Evolutionary conservation across 306 rosid species (phyloP).

Genomic region (Cicer bijugum): DNA sequence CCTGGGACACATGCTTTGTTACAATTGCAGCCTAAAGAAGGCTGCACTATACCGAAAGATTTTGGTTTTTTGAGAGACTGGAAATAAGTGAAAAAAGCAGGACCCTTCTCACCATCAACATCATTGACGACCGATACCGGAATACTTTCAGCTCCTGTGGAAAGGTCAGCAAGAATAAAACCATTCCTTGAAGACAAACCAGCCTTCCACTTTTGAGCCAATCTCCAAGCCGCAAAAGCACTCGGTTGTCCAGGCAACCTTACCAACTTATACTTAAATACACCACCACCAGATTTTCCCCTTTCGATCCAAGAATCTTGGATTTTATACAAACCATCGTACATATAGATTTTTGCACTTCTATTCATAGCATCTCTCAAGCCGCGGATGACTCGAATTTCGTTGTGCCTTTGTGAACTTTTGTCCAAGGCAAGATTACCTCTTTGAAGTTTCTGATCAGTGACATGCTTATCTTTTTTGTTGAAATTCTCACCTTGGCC

Average conservation of each 20-base stretch:
- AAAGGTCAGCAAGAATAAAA: conserved; percentile 59
- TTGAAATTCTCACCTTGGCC: conserved; percentile 68
- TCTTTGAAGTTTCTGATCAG: conserved; percentile 76
- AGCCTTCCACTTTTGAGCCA: conserved; percentile 57
- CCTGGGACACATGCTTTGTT: conserved; percentile 58
- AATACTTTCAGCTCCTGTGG: conserved; percentile 59
- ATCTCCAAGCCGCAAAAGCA: conserved; percentile 60
- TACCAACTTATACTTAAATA: conserved; percentile 69
- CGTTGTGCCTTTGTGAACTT: conserved; percentile 56
- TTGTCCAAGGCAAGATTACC: conserved; percentile 74
- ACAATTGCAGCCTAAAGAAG: conserved; percentile 59
- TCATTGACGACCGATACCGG: conserved; percentile 73
- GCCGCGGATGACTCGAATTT: conserved; percentile 70
- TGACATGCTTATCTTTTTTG: conserved; percentile 55
- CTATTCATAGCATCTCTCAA: conserved; percentile 48
- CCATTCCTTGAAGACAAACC: conserved; percentile 54
- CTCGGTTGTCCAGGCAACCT: conserved; percentile 64
- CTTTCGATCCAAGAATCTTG: conserved; percentile 63
- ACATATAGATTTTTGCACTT: conserved; percentile 61
- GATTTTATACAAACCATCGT: conserved; percentile 69
- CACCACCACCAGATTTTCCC: conserved; percentile 61
- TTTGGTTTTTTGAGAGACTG: conserved; percentile 52
- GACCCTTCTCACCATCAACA: conserved; percentile 61
- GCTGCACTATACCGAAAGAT: conserved; percentile 43
- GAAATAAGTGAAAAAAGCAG: conserved; percentile 61